Percentiles rank a stretch among this genome's conserved stretches.
Conservation (phyloP, 2,329 filamentous ascomycete species). For the Fusarium torreyae region DNA sequence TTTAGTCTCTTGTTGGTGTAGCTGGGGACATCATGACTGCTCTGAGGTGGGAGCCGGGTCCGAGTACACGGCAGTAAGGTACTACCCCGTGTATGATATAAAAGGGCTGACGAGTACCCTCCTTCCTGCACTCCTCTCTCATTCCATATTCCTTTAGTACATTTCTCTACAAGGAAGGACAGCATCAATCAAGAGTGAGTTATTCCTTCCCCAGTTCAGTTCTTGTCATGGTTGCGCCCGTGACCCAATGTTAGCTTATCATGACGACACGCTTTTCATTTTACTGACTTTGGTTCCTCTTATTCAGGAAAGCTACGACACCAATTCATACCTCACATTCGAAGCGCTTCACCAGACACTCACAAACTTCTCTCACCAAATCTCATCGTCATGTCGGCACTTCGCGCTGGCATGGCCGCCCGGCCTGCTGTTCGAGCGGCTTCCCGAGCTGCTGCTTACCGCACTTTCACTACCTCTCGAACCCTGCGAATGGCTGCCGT, state of each 20-base stretch:
- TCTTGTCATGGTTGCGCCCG: slow-evolving; percentile 16
- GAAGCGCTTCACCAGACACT: neutral
- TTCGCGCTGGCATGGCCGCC: slow-evolving; percentile 50
- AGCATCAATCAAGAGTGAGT: slow-evolving; percentile 32
- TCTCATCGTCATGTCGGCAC: slow-evolving; percentile 50
- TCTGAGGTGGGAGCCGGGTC: slow-evolving; percentile 21
- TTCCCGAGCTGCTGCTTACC: slow-evolving; percentile 36
- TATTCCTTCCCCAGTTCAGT: neutral
- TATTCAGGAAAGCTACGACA: neutral
- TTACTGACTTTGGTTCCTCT: neutral
- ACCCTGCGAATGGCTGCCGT: slow-evolving; percentile 47
- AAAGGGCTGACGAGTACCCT: slow-evolving; percentile 26
- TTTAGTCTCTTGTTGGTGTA: slow-evolving; percentile 23
- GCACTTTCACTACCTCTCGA: slow-evolving; percentile 46
- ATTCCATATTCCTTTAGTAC: slow-evolving; percentile 10
- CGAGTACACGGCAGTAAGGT: slow-evolving; percentile 14
- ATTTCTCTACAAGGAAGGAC: neutral
- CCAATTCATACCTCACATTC: slow-evolving; percentile 8
- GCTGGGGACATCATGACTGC: slow-evolving; percentile 39
- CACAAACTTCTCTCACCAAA: slow-evolving; percentile 6
- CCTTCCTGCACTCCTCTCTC: neutral
- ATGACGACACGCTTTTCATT: slow-evolving; percentile 29
- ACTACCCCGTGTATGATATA: slow-evolving; percentile 25
- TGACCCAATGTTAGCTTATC: slow-evolving; percentile 24
- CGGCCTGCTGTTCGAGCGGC: slow-evolving; percentile 40